Conservation (phyloP, 176 grass and related monocot species). For the Musa beccarii region DNA sequence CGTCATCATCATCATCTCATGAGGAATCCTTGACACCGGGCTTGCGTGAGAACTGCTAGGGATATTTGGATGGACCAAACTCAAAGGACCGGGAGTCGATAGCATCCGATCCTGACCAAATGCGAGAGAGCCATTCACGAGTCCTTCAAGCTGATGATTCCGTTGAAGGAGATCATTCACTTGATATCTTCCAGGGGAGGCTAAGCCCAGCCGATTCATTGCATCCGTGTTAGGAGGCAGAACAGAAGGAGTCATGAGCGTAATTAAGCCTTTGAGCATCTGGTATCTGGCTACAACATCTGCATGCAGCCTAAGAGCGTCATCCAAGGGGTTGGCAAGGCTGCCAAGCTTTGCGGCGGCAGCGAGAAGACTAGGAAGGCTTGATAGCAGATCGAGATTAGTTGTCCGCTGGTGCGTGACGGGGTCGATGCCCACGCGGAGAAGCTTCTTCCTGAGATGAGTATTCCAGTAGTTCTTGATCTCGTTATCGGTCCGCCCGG, state of each 20-base stretch:
- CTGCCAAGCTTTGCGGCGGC: conserved; percentile 32
- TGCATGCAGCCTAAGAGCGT: neutral
- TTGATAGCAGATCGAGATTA: conserved; percentile 2
- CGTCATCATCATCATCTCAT: too few species aligned
- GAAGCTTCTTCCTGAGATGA: conserved; percentile 58
- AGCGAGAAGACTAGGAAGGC: conserved; percentile 10
- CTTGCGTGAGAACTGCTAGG: too few species aligned
- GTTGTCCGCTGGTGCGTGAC: conserved; percentile 39
- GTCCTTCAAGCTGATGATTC: neutral
- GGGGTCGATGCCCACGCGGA: conserved; percentile 46
- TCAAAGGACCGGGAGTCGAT: too few species aligned
- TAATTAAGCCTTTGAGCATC: neutral
- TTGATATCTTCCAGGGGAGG: neutral
- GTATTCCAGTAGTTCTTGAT: conserved; percentile 20
- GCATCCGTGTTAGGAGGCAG: neutral
- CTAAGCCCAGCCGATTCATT: neutral
- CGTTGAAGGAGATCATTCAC: neutral
- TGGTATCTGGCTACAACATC: neutral
- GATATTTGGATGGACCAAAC: too few species aligned
- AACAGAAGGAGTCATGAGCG: neutral
- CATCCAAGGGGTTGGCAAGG: conserved; percentile 10
- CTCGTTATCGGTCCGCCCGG: conserved; percentile 9
- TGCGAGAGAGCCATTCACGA: neutral
- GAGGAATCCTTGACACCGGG: too few species aligned
- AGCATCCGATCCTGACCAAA: neutral